Evolutionary conservation across 176 grass and related monocot species (phyloP).

Genomic region (Zoysia japonica): DNA sequence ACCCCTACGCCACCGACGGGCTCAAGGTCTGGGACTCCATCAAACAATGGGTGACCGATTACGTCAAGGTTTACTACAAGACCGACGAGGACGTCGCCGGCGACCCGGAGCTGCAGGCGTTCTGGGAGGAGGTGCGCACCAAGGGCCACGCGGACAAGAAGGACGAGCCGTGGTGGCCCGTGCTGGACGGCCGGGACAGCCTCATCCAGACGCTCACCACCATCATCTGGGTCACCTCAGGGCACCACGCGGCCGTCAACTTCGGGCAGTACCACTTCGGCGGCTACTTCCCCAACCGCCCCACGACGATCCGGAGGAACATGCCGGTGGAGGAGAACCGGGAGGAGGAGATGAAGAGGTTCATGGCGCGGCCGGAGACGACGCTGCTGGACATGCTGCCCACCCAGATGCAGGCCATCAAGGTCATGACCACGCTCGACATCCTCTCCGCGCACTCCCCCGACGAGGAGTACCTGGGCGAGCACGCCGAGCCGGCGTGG

Average conservation of each 20-base stretch:
- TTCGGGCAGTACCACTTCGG: conserved; percentile 87
- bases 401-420: conserved; percentile 68
- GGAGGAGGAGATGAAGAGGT: conserved; percentile 24
- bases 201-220: conserved; percentile 57
- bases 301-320: conserved; percentile 54
- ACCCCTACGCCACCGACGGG: conserved; percentile 77
- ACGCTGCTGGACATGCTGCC: conserved; percentile 62
- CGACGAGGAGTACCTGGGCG: conserved; percentile 88
- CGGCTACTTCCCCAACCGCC: conserved; percentile 92
- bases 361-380: conserved; percentile 56
- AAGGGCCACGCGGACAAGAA: conserved; percentile 90
- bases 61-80: conserved; percentile 60
- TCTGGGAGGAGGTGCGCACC: conserved; percentile 85
- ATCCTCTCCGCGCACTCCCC: conserved; percentile 78
- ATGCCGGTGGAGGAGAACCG: conserved; percentile 73
- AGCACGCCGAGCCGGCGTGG: conserved; percentile 61
- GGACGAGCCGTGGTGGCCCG: conserved; percentile 90
- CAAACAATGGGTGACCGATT: conserved; percentile 60
- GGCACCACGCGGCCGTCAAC: conserved; percentile 83
- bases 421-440: conserved; percentile 72
- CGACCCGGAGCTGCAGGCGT: conserved; percentile 67
- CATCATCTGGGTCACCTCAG: conserved; percentile 86
- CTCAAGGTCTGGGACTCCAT: conserved; percentile 71
- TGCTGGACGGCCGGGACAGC: conserved; percentile 39
- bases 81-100: conserved; percentile 37